A percentile compares a stretch with the other conserved stretches of the same genome.
phyloP scores from a whole-genome alignment of 257 asterid species.

The Cordia subcordata region DNA sequence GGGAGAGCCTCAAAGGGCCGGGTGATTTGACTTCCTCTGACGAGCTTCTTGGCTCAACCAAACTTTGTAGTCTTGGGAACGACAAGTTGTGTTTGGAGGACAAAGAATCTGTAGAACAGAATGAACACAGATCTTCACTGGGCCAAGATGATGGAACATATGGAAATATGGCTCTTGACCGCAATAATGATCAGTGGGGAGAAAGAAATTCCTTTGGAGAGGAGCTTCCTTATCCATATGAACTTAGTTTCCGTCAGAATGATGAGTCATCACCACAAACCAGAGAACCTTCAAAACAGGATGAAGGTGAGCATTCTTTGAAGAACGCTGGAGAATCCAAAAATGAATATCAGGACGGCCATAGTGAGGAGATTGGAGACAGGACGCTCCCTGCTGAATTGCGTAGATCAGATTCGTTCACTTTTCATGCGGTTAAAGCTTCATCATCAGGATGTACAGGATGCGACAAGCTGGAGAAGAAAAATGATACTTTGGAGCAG shows the following conservation, averaged over 20 bases:
- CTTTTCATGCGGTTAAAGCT: conserved; percentile 16
- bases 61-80: conserved; percentile 15
- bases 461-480: conserved; percentile 7
- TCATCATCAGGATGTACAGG: conserved; percentile 18
- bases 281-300: neutral
- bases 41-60: conserved; percentile 29
- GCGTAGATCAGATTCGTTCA: conserved; percentile 36
- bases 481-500: conserved; percentile 10
- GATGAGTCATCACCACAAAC: conserved; percentile 17
- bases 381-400: conserved; percentile 33
- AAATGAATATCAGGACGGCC: neutral
- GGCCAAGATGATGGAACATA: conserved; percentile 13
- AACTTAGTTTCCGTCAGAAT: conserved; percentile 20
- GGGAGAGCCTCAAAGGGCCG: conserved; percentile 21
- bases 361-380: conserved; percentile 17
- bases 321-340: neutral
- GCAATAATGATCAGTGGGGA: conserved; percentile 12
- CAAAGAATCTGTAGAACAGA: conserved; percentile 17
- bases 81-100: conserved; percentile 20
- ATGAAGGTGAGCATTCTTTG: neutral
- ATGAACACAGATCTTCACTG: conserved; percentile 9
- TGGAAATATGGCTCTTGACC: conserved; percentile 17
- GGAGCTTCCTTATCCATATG: conserved; percentile 38
- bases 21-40: conserved; percentile 22
- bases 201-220: conserved; percentile 29